These are phyloP conservation scores for Lactifluus pinguis DNA, from an alignment of 768 basidiomycete genomes.

Conservation along the genomic window DNA sequence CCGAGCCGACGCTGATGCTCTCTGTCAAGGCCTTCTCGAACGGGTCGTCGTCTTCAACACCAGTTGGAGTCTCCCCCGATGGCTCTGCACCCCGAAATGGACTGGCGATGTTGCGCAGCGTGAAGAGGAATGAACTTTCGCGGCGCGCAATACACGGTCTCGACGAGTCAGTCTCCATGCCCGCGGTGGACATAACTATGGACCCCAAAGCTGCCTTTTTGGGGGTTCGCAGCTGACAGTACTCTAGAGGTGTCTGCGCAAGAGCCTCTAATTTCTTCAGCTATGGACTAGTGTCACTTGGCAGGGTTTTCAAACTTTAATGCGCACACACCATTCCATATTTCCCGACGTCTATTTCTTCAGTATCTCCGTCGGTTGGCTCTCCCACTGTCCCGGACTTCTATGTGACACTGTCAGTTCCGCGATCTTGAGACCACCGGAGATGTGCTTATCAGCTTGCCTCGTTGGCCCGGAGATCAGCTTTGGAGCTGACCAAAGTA, in stretches of 20 bases:
- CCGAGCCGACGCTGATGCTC: slow-evolving; percentile 9
- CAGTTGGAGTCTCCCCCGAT: slow-evolving; percentile 7
- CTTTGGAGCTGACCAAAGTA: slow-evolving; percentile 6
- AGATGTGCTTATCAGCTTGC: not conserved
- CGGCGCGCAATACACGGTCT: not conserved
- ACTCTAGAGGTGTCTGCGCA: not conserved
- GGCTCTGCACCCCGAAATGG: slow-evolving; percentile 6
- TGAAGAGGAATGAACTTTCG: not conserved
- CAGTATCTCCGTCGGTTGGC: not conserved
- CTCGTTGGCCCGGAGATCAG: not conserved
- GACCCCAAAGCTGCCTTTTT: not conserved
- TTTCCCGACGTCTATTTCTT: not conserved
- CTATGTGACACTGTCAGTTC: not conserved
- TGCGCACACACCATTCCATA: not conserved
- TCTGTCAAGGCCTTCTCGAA: slow-evolving; percentile 7
- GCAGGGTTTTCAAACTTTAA: not conserved
- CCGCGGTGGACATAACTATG: not conserved
- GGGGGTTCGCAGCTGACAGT: not conserved
- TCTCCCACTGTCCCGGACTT: not conserved
- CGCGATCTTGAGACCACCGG: not conserved
- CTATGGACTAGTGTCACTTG: not conserved
- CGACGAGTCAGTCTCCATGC: not conserved
- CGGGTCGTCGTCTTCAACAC: not conserved
- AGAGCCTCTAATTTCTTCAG: not conserved
- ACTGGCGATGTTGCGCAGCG: not conserved